These are phyloP conservation scores for Xylariaceae sp. DNA, from an alignment of 2,329 filamentous ascomycete genomes.

Conservation along the genomic window DNA sequence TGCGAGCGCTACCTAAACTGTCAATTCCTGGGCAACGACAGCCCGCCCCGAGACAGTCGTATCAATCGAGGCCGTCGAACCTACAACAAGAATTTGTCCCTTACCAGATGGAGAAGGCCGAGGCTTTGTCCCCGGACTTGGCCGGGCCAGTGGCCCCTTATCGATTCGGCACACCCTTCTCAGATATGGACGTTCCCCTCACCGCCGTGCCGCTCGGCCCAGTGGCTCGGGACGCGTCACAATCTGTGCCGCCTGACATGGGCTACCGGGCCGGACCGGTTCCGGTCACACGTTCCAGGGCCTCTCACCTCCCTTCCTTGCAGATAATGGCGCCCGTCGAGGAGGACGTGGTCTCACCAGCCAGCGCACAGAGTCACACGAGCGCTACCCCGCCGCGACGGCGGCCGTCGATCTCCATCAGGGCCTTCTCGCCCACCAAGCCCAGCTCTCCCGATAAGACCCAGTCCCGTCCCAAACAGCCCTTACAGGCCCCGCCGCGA, in stretches of 20 bases:
- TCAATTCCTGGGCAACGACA: constrained; percentile 46
- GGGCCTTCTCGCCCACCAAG: constrained; percentile 24
- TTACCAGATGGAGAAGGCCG: constrained; percentile 47
- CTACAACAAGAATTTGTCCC: constrained; percentile 37
- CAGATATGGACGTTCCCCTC: constrained; percentile 82
- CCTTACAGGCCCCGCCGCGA: constrained; percentile 48
- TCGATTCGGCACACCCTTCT: constrained; percentile 79
- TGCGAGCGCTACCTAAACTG: constrained; percentile 57
- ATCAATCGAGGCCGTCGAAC: constrained; percentile 24
- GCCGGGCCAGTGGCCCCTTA: constrained; percentile 59
- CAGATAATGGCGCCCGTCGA: constrained; percentile 63
- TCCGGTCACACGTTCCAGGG: constrained; percentile 38
- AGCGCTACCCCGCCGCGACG: constrained; percentile 30
- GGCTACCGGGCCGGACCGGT: constrained; percentile 60
- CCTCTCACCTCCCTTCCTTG: constrained; percentile 63
- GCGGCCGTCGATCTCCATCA: constrained; percentile 32
- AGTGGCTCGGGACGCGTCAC: constrained; percentile 71
- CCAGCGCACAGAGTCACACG: constrained; percentile 23
- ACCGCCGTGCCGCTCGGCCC: constrained; percentile 67
- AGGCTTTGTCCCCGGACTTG: constrained; percentile 50
- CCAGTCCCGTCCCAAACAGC: constrained; percentile 29
- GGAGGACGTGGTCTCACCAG: constrained; percentile 50
- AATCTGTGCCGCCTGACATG: constrained; percentile 94
- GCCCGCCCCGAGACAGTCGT: constrained; percentile 17
- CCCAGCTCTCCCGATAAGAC: constrained; percentile 30